Evolutionary conservation across 2,329 filamentous ascomycete genomes (phyloP), one percentile per base, ranked within the genome.

Genomic region (Pochonia chlamydosporia): DNA sequence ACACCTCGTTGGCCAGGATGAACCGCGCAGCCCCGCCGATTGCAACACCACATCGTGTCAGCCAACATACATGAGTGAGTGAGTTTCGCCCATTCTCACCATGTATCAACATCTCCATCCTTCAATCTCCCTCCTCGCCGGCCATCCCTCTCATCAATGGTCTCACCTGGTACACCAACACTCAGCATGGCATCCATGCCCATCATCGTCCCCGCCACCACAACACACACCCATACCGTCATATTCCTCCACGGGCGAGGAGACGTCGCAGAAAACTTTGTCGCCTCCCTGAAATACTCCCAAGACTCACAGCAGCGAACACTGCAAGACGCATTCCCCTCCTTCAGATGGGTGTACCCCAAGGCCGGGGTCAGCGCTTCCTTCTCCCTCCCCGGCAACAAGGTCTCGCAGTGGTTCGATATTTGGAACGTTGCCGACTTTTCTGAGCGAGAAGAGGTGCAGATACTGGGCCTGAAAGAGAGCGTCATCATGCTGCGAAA

Each of bases 311-410:
- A 47, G 5, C 48, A 53, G n/a, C 61, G 53, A 16, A 63, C 60
- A 3, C 66, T 76, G 1, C 41, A 57, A 20, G 62, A 70, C 4
- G 54, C 59, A 8, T 70, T 75, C 30, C 72, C 74, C 4, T 64
- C 66, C 5, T 64, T 75, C 54, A 66, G 69, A 46, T 77, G 72
- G 69, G 71, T 78, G 6, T 78, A 77, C 46, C 73, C 73, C 9
- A 64, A 67, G 44, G 70, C 73, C 2, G 66, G 66, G 10, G 20
- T 56, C 30, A 56, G 59, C 44, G 35, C 58, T 43, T 54, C 59
- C 40, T 60, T 63, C 45, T 49, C 44, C 4, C 49, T 46, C 13
- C 52, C 51, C 7, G 2, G 25, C 14, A 23, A 63, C 23, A 50
- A 56, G 7, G 47, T 54, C 47, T 63, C 67, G 8, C 71, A 75